These are phyloP conservation scores for Didymellaceae sp. DNA, from an alignment of 2,329 filamentous ascomycete genomes.

Conservation along the genomic window DNA sequence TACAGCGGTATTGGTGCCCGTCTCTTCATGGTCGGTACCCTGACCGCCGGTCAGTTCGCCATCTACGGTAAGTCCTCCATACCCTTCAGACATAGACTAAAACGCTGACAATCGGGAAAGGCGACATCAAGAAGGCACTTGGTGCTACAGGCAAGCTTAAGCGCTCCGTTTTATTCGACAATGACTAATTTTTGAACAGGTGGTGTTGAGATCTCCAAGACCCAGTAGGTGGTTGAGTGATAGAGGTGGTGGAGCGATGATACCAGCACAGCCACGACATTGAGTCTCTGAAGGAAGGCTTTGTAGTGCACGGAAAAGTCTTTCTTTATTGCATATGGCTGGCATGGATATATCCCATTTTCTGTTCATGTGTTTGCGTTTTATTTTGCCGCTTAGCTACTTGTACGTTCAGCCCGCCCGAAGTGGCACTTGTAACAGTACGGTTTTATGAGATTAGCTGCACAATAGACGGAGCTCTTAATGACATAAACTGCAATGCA, in stretches of 20 bases:
- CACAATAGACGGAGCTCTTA: constrained; percentile 40
- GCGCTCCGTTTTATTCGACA: no score
- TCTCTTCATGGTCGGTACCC: constrained; percentile 72
- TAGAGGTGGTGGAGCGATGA: constrained; percentile 26
- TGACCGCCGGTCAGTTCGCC: constrained; percentile 72
- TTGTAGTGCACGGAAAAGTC: constrained; percentile 33
- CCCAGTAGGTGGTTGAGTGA: constrained; percentile 22
- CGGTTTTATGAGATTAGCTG: constrained; percentile 36
- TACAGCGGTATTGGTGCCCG: constrained; percentile 83
- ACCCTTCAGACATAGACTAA: not conserved
- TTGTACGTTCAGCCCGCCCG: constrained; percentile 32
- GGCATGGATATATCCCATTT: constrained; percentile 30
- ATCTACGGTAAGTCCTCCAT: constrained; percentile 69
- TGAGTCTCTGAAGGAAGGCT: constrained; percentile 20
- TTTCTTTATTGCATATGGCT: constrained; percentile 42
- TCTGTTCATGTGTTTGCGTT: constrained; percentile 38
- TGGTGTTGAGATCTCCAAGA: constrained; percentile 56
- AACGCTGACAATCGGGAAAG: not conserved
- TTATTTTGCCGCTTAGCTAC: constrained; percentile 33
- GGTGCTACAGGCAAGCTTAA: no score
- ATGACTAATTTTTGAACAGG: no score
- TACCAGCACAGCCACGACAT: constrained; percentile 39
- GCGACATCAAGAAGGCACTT: constrained; percentile 70
- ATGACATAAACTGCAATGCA: constrained; percentile 11
- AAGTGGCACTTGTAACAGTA: constrained; percentile 40